A percentile compares a stretch with the other conserved stretches of the same genome.
Evolutionary conservation across 2,329 filamentous ascomycete species (phyloP).

Genomic region (Raffaelea albimanens): DNA sequence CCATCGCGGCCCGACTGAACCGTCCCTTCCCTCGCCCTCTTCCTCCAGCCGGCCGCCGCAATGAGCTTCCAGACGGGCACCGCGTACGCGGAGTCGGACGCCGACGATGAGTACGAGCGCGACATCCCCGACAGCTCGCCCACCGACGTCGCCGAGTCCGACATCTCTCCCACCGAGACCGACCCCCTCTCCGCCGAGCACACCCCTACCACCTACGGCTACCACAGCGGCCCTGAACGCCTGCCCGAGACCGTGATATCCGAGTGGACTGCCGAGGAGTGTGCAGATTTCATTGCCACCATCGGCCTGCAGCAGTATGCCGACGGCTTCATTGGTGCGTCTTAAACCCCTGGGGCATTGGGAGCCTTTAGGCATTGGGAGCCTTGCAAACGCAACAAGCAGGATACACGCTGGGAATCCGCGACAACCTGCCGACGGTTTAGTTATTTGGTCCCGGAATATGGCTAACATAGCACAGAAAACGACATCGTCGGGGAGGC

Average conservation of each 20-base stretch:
- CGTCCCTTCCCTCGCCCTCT: no score
- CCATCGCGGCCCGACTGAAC: no score
- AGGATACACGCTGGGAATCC: neutral
- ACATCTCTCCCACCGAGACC: conserved; percentile 61
- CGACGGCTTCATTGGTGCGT: conserved; percentile 71
- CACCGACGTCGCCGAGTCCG: conserved; percentile 53
- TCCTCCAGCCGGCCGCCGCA: conserved; percentile 10
- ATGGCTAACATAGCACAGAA: conserved; percentile 41
- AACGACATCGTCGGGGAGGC: conserved; percentile 93
- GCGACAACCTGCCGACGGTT: conserved; percentile 5
- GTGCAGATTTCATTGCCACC: conserved; percentile 75
- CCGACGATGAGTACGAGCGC: conserved; percentile 76
- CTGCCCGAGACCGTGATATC: conserved; percentile 67
- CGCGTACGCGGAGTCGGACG: conserved; percentile 70
- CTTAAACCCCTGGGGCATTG: neutral
- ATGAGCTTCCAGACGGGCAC: conserved; percentile 58
- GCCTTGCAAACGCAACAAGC: neutral
- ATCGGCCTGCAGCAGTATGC: conserved; percentile 77
- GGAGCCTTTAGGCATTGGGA: neutral
- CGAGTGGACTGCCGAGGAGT: conserved; percentile 78
- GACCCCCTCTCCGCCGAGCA: conserved; percentile 63
- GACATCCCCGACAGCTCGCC: conserved; percentile 60
- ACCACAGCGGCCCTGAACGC: conserved; percentile 53
- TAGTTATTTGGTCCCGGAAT: neutral
- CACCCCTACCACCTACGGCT: conserved; percentile 69